Base-by-base conservation (phyloP, 768 basidiomycete species). In the Tulasnella sp. region DNA sequence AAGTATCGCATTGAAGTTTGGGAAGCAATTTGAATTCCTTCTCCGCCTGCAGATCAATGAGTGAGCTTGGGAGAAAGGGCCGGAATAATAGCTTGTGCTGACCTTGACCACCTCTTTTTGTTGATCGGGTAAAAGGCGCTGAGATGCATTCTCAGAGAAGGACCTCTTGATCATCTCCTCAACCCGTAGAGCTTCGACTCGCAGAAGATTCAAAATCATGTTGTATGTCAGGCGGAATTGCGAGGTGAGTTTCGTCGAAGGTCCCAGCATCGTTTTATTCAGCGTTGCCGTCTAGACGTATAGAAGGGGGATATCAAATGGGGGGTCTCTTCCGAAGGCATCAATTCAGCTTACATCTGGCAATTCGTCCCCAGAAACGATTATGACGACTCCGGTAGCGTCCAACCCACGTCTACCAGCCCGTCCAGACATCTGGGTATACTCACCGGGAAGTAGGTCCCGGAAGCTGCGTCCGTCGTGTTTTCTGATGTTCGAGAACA, bases 141-240 rank as follows among this genome's bases (percentile, higher is more conserved):
- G 97, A 0, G 97, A 92, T 1, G 95, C 91, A 81, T 99, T 99
- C 85, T 99, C 97, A 22, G 97, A 99, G 83, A 99, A 99, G 82
- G 94, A 96, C 49, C 97, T 88, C 83, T 99, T 99, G 82, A 99
- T 99, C 97, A 99, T 99, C 83, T 99, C 97, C 81, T 99, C 97
- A 22, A 99, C 97, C 77, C 91, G 87, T 68, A 99, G 86, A 0
- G 97, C 96, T 81, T 99, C 97, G 12, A 99, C 97, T 25, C 97
- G 90, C 12, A 99, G 87, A 49, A 99, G 85, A 81, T 99, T 99
- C 77, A 99, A 84, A 78, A 99, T 99, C 97, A 99, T 99, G 82
- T 98, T 99, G 84, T 99, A 99, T 0, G 97, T 99, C 78, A 99
- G 86, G 74, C 97, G 88, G 86, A 99, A 99, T 81, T 99, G 97